Percentiles rank a stretch among this genome's conserved stretches.
Conservation (phyloP, 176 grass and related monocot genomes). For the Rhynchospora tenuis region DNA sequence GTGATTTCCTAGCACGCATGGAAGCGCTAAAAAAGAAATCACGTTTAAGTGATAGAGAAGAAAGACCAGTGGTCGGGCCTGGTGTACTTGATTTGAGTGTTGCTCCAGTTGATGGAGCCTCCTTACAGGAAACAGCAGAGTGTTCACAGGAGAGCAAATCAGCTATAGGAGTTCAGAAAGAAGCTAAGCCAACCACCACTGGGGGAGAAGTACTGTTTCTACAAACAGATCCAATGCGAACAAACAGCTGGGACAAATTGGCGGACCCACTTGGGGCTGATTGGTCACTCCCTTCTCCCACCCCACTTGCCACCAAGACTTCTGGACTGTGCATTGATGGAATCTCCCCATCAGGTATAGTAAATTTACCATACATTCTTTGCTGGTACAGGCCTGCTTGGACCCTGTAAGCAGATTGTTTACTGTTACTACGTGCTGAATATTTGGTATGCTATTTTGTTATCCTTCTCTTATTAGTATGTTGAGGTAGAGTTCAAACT, state of each 20-base stretch:
- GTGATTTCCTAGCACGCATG: conserved; percentile 13
- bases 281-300: conserved; percentile 72
- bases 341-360: conserved; percentile 43
- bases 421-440: not conserved
- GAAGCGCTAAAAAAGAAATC: conserved; percentile 24
- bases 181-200: conserved; percentile 41
- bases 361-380: not conserved
- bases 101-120: not conserved
- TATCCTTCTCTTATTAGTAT: not conserved
- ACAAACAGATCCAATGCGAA: conserved; percentile 52
- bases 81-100: conserved; percentile 20
- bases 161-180: conserved; percentile 49
- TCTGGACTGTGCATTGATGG: conserved; percentile 25
- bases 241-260: conserved; percentile 49
- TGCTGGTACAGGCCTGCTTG: not conserved
- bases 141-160: conserved; percentile 22
- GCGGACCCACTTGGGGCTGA: conserved; percentile 47
- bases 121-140: not conserved
- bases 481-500: not conserved
- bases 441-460: not conserved
- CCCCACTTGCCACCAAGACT: conserved; percentile 40
- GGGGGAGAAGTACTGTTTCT: conserved; percentile 60
- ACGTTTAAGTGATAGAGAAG: conserved; percentile 16
- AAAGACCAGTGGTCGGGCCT: not conserved
- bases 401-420: not conserved